Evolutionary conservation across 495 filamentous ascomycete species (phyloP).

Genomic region (Penicillium desertorum): DNA sequence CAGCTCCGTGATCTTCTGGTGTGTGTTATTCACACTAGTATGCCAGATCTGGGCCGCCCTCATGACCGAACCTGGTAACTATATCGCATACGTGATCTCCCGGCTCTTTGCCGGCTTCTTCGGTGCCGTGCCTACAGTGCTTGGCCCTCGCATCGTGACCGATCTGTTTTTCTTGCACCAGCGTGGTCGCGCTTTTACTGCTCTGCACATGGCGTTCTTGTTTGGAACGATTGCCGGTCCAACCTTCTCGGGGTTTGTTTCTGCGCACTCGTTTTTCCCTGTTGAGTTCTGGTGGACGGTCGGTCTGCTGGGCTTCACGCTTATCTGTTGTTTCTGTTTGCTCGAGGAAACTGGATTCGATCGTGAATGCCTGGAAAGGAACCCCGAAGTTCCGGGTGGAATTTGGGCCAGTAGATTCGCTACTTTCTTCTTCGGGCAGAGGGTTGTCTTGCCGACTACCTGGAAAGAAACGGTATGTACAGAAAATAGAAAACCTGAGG

Average conservation of each 20-base stretch:
- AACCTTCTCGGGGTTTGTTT: slow-evolving; percentile 49
- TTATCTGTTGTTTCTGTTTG: slow-evolving; percentile 45
- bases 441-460: slow-evolving; percentile 30
- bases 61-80: slow-evolving; percentile 44
- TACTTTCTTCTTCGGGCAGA: slow-evolving; percentile 45
- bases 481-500: not conserved
- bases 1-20: slow-evolving; percentile 47
- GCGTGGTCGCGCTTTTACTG: slow-evolving; percentile 45
- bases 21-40: slow-evolving; percentile 33
- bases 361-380: slow-evolving; percentile 19
- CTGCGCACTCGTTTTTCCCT: slow-evolving; percentile 40
- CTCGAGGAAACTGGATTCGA: slow-evolving; percentile 48
- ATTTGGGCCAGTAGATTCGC: slow-evolving; percentile 42
- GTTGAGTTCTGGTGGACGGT: slow-evolving; percentile 55
- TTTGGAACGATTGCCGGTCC: slow-evolving; percentile 45
- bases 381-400: slow-evolving; percentile 22
- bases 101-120: slow-evolving; percentile 45
- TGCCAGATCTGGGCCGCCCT: slow-evolving; percentile 43
- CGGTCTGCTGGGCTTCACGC: slow-evolving; percentile 38
- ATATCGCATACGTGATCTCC: slow-evolving; percentile 45
- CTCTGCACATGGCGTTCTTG: slow-evolving; percentile 40
- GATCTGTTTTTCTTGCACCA: slow-evolving; percentile 51
- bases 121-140: slow-evolving; percentile 37
- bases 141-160: slow-evolving; percentile 43
- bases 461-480: slow-evolving; percentile 32